Evolutionary conservation across 495 filamentous ascomycete species (phyloP).

Genomic region (Podospora sp.): DNA sequence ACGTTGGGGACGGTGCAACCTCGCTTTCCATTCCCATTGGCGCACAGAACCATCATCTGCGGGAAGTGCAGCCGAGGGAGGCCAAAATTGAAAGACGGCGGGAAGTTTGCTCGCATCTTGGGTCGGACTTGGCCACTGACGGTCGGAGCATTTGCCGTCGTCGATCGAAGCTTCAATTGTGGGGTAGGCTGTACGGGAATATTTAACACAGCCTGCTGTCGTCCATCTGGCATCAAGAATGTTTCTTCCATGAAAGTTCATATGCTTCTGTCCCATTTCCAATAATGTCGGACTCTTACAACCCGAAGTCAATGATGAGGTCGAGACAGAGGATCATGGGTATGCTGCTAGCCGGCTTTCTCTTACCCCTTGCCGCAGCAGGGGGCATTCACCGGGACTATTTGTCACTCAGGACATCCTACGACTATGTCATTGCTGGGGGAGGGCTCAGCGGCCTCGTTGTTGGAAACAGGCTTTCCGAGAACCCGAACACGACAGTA

Average conservation of each 20-base stretch:
- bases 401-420: slow-evolving; percentile 10
- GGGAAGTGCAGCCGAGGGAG: not conserved
- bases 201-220: not conserved
- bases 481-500: slow-evolving; percentile 35
- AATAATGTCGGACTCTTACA: not conserved
- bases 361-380: not conserved
- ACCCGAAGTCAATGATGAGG: too few species aligned
- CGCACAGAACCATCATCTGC: not conserved
- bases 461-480: slow-evolving; percentile 44
- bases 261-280: not conserved
- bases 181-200: not conserved
- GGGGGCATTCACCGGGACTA: slow-evolving; percentile 9
- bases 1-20: not conserved
- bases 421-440: slow-evolving; percentile 57
- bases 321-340: not conserved
- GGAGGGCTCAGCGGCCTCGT: slow-evolving; percentile 58
- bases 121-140: not conserved
- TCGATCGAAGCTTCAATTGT: not conserved
- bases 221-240: too few species aligned
- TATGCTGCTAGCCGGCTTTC: not conserved
- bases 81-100: not conserved
- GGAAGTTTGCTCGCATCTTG: not conserved
- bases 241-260: too few species aligned
- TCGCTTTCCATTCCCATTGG: not conserved
- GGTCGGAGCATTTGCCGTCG: not conserved